Evolutionary conservation across 176 grass and related monocot genomes (phyloP).

Genomic region (Bromus sterilis): DNA sequence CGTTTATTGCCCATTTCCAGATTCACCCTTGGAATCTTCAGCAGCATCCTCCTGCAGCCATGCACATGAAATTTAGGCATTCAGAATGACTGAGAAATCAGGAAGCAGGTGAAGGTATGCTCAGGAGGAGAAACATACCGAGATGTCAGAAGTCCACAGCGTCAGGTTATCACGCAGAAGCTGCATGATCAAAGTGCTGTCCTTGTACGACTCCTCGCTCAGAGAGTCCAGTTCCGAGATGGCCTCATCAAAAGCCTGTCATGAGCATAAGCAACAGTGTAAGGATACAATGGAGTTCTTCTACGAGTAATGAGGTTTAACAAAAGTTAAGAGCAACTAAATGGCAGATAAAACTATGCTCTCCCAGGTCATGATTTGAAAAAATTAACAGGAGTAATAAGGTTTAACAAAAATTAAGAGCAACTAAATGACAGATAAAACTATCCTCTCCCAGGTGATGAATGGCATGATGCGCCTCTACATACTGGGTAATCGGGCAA

Average conservation of each 20-base stretch:
- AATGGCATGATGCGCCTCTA: not conserved
- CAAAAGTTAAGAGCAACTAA: not conserved
- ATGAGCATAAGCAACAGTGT: not conserved
- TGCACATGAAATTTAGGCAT: not conserved
- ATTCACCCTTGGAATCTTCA: slow-evolving; percentile 34
- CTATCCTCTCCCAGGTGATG: not conserved
- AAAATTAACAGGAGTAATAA: no score
- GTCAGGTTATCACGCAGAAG: slow-evolving; percentile 81
- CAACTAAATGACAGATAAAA: not conserved
- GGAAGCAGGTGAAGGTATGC: not conserved
- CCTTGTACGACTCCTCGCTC: slow-evolving; percentile 75
- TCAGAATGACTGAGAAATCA: not conserved
- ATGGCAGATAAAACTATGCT: not conserved
- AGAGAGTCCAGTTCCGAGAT: slow-evolving; percentile 67
- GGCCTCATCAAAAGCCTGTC: slow-evolving; percentile 71
- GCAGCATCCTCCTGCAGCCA: slow-evolving; percentile 29
- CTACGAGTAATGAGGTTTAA: not conserved
- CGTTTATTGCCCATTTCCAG: slow-evolving; percentile 18
- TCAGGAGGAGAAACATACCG: not conserved
- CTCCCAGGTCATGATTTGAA: not conserved
- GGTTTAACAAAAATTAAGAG: no score
- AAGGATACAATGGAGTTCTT: not conserved
- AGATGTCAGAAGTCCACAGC: slow-evolving; percentile 63
- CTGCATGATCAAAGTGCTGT: slow-evolving; percentile 75
- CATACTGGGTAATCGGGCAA: not conserved